Base-by-base conservation (phyloP, 1,284 basidiomycete genomes). In the Thecaphora frezii region DNA sequence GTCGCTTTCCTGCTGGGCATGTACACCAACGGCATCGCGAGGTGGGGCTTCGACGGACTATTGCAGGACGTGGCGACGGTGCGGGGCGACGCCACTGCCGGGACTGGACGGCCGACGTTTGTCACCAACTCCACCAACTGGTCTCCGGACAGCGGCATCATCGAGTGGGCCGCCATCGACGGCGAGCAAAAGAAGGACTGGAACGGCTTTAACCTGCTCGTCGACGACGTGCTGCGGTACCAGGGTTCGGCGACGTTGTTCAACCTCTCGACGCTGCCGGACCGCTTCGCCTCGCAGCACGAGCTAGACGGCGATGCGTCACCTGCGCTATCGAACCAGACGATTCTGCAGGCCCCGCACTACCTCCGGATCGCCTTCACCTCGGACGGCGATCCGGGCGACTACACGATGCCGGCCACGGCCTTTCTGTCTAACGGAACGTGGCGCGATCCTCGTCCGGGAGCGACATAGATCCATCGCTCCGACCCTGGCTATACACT, bases 161-260 rank as follows among this genome's bases (percentile, higher is more conserved):
- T 73, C 54, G 83, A 90, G 1, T 92, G 90, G 90, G 28, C 10
- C 13, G 33, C 12, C 33, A 7, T 93, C 90, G 90, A 81, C 81
- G 40, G 66, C 80, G 0, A 81, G 12, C 66, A 77, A 24, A 28
- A 24, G 2, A 47, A 71, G 48, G 57, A 67, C 5, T 91, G 87
- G 88, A 86, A 88, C 69, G 87, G 87, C 1, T 91, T 90, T 71
- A 81, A 86, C 0, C 83, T 93, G 36, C 82, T 93, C 10, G 84
- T 93, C 9, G 89, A 93, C 74, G 91, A 93, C 68, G 90, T 93
- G 0, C 85, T 91, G 73, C 83, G 88, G 54, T 91, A 88, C 73
- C 77, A 82, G 19, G 89, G 90, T 5, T 73, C 81, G 2, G 85
- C 83, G 5, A 81, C 88, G 45, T 47, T 33, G 18, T 76, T 51